Percentiles rank a stretch among this genome's conserved stretches.
These are phyloP conservation scores for Penicillium malachiteum DNA, from an alignment of 495 filamentous ascomycete species.

Conservation along the genomic window DNA sequence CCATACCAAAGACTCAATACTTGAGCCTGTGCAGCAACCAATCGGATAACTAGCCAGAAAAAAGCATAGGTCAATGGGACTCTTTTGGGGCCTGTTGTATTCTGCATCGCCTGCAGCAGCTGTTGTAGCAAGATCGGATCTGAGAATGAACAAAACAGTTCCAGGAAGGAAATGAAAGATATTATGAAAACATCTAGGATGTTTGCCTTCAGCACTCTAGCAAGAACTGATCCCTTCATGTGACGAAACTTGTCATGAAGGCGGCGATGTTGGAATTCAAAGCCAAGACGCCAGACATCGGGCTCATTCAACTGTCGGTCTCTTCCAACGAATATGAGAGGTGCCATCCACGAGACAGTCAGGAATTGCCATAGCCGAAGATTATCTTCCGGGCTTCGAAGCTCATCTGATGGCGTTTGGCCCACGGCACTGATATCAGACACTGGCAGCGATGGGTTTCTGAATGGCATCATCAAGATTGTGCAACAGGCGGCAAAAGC, in stretches of 20 bases:
- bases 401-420: constrained; percentile 52
- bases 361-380: constrained; percentile 78
- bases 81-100: constrained; percentile 43
- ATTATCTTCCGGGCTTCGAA: constrained; percentile 80
- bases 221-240: constrained; percentile 67
- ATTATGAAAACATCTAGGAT: constrained; percentile 72
- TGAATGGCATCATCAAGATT: constrained; percentile 71
- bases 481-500: constrained; percentile 45
- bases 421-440: constrained; percentile 61
- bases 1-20: constrained; percentile 74
- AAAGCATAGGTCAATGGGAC: constrained; percentile 66
- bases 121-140: constrained; percentile 69
- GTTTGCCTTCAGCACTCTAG: constrained; percentile 69
- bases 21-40: constrained; percentile 62
- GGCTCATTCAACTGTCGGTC: constrained; percentile 65
- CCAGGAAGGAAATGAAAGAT: constrained; percentile 56
- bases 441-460: constrained; percentile 56
- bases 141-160: constrained; percentile 59
- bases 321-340: constrained; percentile 63
- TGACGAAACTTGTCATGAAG: constrained; percentile 72
- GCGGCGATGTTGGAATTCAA: constrained; percentile 71
- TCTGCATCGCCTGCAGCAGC: constrained; percentile 65
- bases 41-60: constrained; percentile 56
- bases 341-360: constrained; percentile 78
- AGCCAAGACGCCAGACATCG: constrained; percentile 74